Percentiles rank a stretch among this genome's conserved stretches.
Conservation (phyloP, 805 yeast genomes). For the Alloascoidea africana region DNA sequence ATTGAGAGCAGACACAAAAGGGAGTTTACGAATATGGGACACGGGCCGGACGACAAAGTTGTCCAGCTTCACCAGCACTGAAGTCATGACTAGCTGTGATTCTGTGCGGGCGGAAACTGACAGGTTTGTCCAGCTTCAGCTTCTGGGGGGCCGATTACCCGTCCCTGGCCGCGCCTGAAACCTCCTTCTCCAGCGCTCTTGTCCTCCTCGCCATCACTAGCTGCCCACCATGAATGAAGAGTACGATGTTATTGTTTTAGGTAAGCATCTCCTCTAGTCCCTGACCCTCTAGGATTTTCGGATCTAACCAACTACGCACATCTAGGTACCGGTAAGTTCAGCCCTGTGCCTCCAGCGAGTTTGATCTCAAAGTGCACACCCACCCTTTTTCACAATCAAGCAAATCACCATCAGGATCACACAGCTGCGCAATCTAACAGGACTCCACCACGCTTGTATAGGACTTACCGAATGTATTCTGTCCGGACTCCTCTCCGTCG, state of each 20-base stretch:
- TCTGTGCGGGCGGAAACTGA: too few species aligned
- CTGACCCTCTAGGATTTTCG: background rate
- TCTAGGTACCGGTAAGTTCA: slow-evolving; percentile 18
- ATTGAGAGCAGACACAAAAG: background rate
- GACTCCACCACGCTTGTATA: too few species aligned
- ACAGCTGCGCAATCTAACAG: background rate
- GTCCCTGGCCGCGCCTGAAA: slow-evolving; percentile 1
- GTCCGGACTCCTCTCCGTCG: slow-evolving; percentile 90
- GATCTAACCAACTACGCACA: background rate
- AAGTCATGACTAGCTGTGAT: too few species aligned
- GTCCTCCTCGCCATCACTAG: slow-evolving; percentile 3
- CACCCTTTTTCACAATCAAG: too few species aligned
- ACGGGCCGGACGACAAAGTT: slow-evolving; percentile 1
- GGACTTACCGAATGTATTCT: slow-evolving; percentile 96
- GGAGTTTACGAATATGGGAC: background rate
- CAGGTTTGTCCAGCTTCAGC: too few species aligned
- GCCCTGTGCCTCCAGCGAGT: too few species aligned
- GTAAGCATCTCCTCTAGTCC: slow-evolving; percentile 22
- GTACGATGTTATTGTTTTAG: slow-evolving; percentile 93
- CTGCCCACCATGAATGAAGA: slow-evolving; percentile 65
- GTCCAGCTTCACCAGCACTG: slow-evolving; percentile 1
- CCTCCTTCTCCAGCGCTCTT: background rate
- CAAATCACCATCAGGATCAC: too few species aligned
- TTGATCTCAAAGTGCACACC: too few species aligned
- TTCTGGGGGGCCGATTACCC: too few species aligned